Evolutionary conservation across 2,329 filamentous ascomycete species (phyloP).

Genomic region (Aspergillus thermomutatus): DNA sequence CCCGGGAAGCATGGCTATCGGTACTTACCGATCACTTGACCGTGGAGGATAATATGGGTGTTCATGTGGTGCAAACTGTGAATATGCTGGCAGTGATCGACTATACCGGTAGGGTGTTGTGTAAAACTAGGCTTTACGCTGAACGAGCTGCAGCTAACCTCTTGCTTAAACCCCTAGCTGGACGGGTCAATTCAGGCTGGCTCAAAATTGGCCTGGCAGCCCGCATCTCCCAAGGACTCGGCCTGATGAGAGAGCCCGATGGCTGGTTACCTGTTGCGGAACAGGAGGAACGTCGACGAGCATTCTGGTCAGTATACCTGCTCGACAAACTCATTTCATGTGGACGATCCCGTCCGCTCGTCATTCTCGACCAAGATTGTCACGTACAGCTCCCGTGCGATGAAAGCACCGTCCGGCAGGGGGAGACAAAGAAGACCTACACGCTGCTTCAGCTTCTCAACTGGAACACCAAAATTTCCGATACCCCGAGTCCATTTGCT

Average conservation of each 20-base stretch:
- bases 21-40: slow-evolving; percentile 35
- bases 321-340: slow-evolving; percentile 30
- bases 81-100: slow-evolving; percentile 38
- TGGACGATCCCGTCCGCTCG: slow-evolving; percentile 19
- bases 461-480: slow-evolving; percentile 17
- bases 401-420: slow-evolving; percentile 16
- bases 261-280: slow-evolving; percentile 14
- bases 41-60: slow-evolving; percentile 27
- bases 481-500: slow-evolving; percentile 23
- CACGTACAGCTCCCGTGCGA: slow-evolving; percentile 25
- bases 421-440: slow-evolving; percentile 17
- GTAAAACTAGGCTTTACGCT: too few species aligned
- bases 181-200: slow-evolving; percentile 34
- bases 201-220: slow-evolving; percentile 34
- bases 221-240: slow-evolving; percentile 61
- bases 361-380: slow-evolving; percentile 23
- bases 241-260: slow-evolving; percentile 25
- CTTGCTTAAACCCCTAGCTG: slow-evolving; percentile 16
- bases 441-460: slow-evolving; percentile 20
- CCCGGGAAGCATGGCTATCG: slow-evolving; percentile 32
- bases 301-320: slow-evolving; percentile 32
- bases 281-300: slow-evolving; percentile 27
- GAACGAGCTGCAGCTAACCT: background rate
- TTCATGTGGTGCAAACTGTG: slow-evolving; percentile 37
- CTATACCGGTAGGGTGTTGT: slow-evolving; percentile 31